Percentiles rank a stretch among this genome's conserved stretches.
phyloP scores from a whole-genome alignment of 2,329 filamentous ascomycete genomes.

The Alternaria triticina region DNA sequence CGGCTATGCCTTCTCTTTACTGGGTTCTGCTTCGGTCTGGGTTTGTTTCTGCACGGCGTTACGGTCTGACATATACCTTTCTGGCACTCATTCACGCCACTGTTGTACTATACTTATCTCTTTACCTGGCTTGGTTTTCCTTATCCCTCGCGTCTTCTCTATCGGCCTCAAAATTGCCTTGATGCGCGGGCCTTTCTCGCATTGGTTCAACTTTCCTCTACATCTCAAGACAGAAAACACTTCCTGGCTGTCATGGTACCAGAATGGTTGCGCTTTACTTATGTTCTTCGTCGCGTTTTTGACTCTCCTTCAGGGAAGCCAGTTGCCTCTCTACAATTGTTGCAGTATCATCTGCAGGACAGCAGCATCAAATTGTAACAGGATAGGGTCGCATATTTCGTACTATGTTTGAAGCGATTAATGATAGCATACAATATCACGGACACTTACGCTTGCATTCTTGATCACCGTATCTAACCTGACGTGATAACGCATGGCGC shows the following conservation, averaged over 20 bases:
- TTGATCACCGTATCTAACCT: not conserved
- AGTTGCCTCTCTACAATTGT: not conserved
- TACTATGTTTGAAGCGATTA: not conserved
- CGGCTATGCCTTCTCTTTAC: not conserved
- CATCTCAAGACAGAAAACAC: not conserved
- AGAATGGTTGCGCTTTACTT: not conserved
- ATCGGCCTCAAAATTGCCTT: not conserved
- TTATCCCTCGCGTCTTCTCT: not conserved
- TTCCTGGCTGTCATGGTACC: not conserved
- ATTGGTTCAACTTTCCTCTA: not conserved
- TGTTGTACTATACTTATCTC: conserved; percentile 3
- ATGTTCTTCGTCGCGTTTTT: not conserved
- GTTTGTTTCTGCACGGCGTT: not conserved
- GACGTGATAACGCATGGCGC: not conserved
- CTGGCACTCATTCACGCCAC: not conserved
- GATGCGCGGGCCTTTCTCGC: not conserved
- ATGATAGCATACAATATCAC: not conserved
- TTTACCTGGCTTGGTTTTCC: not conserved
- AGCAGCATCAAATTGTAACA: not conserved
- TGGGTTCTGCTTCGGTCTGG: not conserved
- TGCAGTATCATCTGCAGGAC: not conserved
- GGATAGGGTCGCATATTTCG: not conserved
- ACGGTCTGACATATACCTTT: not conserved
- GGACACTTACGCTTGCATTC: not conserved
- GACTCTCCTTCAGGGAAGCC: not conserved